Conservation (phyloP, 257 asterid species). For the Solanum infundibuliforme region DNA sequence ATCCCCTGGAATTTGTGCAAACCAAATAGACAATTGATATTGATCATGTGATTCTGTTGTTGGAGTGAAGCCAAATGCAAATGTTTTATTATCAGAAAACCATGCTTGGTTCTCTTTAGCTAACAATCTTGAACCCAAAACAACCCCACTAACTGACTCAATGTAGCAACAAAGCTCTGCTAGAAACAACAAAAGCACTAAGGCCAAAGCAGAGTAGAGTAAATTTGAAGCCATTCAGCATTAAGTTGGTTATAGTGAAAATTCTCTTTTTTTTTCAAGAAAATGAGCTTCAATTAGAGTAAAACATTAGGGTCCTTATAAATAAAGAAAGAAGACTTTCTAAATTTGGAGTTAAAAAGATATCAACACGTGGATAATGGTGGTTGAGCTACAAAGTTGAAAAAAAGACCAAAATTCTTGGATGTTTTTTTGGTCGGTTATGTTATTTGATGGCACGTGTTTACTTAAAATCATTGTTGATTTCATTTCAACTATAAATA, state of each 20-base stretch:
- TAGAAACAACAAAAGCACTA: slow-evolving; percentile 6
- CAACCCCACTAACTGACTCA: slow-evolving; percentile 20
- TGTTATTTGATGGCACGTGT: not conserved
- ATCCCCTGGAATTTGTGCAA: slow-evolving; percentile 64
- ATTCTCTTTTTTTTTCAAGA: not conserved
- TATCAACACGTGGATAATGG: slow-evolving; percentile 47
- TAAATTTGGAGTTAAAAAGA: slow-evolving; percentile 2
- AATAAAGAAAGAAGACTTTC: not conserved
- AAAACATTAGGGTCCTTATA: slow-evolving; percentile 8
- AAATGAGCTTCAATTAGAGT: not conserved
- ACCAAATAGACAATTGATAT: slow-evolving; percentile 69
- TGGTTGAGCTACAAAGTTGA: slow-evolving; percentile 74
- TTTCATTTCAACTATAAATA: not conserved
- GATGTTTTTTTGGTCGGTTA: not conserved
- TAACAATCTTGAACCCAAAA: slow-evolving; percentile 46
- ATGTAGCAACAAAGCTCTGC: slow-evolving; percentile 13
- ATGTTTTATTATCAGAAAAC: slow-evolving; percentile 69
- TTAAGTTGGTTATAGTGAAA: not conserved
- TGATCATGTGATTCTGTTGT: slow-evolving; percentile 16
- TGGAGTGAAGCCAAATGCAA: slow-evolving; percentile 64
- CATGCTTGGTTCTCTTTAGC: slow-evolving; percentile 56
- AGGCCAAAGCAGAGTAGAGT: slow-evolving; percentile 4
- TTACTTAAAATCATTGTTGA: not conserved
- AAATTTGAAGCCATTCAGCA: slow-evolving; percentile 4
- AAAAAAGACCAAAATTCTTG: slow-evolving; percentile 7